Evolutionary conservation across 306 rosid genomes (phyloP).

Genomic region (Trifolium pratense): DNA sequence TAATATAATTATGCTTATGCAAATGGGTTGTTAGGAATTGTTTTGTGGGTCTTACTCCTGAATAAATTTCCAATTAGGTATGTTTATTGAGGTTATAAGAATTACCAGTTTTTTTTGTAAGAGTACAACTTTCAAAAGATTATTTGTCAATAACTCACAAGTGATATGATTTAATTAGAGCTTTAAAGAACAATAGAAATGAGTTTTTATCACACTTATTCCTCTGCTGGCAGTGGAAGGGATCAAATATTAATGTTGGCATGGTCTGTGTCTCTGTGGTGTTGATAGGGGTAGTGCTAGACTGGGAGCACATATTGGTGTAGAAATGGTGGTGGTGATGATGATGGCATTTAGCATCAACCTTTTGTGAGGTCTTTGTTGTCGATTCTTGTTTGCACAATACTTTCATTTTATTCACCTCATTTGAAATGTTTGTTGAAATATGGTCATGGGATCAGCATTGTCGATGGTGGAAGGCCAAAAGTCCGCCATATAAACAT

Average conservation of each 20-base stretch:
- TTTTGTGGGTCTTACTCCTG: neutral
- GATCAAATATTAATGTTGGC: conserved; percentile 33
- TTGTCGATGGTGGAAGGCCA: neutral
- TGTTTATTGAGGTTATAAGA: conserved; percentile 22
- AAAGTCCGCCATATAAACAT: neutral
- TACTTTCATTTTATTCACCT: conserved; percentile 8
- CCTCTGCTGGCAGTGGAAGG: conserved; percentile 19
- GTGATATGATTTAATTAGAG: conserved; percentile 9
- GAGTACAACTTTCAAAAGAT: conserved; percentile 3
- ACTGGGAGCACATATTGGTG: conserved; percentile 28
- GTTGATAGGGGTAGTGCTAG: conserved; percentile 29
- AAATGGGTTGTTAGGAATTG: conserved; percentile 18
- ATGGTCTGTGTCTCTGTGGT: conserved; percentile 19
- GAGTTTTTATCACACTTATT: conserved; percentile 10
- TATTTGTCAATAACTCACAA: conserved; percentile 5
- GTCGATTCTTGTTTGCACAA: conserved; percentile 14
- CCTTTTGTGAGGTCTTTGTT: neutral
- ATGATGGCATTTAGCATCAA: neutral
- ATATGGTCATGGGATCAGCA: neutral
- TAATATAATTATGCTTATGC: neutral
- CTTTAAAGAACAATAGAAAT: conserved; percentile 9
- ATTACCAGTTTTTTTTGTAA: conserved; percentile 21
- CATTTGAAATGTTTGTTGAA: conserved; percentile 28
- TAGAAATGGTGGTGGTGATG: neutral
- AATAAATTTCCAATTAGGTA: conserved; percentile 13